These are phyloP conservation scores for Amanita pallidorosea DNA, from an alignment of 768 basidiomycete genomes.

Conservation along the genomic window DNA sequence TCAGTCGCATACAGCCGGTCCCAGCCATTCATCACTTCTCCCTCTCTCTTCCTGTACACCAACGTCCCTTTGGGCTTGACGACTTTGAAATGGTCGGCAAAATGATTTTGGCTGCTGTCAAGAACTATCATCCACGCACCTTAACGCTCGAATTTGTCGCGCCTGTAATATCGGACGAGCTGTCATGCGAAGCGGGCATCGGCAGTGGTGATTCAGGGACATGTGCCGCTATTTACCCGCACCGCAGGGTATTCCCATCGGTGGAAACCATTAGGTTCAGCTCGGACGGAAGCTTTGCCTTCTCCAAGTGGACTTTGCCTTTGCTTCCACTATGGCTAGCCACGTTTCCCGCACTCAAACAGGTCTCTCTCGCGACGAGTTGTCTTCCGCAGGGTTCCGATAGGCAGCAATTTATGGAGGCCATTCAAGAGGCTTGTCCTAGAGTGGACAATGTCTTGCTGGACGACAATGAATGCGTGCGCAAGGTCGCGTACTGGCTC, in stretches of 20 bases:
- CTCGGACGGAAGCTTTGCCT: slow-evolving; percentile 13
- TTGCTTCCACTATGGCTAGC: slow-evolving; percentile 12
- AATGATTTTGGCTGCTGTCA: slow-evolving; percentile 4
- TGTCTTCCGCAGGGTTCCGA: slow-evolving; percentile 7
- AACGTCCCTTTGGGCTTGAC: slow-evolving; percentile 9
- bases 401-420: neutral
- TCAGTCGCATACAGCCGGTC: slow-evolving; percentile 7
- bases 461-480: slow-evolving; percentile 5
- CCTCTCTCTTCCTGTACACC: slow-evolving; percentile 12
- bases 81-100: slow-evolving; percentile 11
- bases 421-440: slow-evolving; percentile 8
- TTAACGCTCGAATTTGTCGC: slow-evolving; percentile 12
- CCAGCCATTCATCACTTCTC: slow-evolving; percentile 5
- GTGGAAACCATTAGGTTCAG: slow-evolving; percentile 8
- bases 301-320: slow-evolving; percentile 13
- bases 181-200: neutral
- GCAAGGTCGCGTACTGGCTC: neutral
- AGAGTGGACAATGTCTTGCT: slow-evolving; percentile 5
- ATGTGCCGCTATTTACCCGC: neutral
- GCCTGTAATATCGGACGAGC: slow-evolving; percentile 6
- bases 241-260: neutral
- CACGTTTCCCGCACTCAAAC: slow-evolving; percentile 9
- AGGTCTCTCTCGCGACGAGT: slow-evolving; percentile 9
- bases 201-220: neutral
- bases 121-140: neutral